These are phyloP conservation scores for Trifolium pratense DNA, from an alignment of 306 rosid species.

Conservation along the genomic window DNA sequence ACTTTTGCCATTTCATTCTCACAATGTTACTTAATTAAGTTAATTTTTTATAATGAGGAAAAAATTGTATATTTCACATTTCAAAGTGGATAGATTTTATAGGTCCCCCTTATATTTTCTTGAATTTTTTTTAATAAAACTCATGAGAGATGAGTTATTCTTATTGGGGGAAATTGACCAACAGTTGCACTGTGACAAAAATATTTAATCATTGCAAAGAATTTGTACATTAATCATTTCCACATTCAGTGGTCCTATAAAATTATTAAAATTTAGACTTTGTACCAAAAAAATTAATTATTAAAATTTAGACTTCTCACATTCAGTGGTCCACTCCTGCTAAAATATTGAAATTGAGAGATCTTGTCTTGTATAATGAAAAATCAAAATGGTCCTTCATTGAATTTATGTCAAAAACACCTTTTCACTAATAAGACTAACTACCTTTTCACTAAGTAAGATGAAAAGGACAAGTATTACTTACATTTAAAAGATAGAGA, in stretches of 20 bases:
- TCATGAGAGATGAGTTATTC: background rate
- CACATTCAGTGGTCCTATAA: slow-evolving; percentile 8
- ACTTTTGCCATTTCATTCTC: background rate
- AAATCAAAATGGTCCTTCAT: background rate
- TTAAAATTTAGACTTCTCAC: background rate
- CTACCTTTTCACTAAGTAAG: background rate
- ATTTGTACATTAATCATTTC: slow-evolving; percentile 32
- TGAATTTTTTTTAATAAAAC: background rate
- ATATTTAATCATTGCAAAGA: background rate
- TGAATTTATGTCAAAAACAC: background rate
- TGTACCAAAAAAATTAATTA: background rate
- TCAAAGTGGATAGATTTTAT: slow-evolving; percentile 25
- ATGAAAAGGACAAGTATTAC: background rate
- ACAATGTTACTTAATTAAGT: background rate
- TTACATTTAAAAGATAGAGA: background rate
- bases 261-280: slow-evolving; percentile 8
- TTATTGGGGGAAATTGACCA: background rate
- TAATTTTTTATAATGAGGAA: background rate
- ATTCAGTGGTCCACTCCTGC: slow-evolving; percentile 17
- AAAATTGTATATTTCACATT: background rate
- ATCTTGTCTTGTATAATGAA: background rate
- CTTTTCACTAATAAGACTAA: background rate
- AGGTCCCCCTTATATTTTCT: background rate
- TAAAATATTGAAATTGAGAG: slow-evolving; percentile 7
- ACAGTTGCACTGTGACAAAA: background rate